These are phyloP conservation scores for Umbelopsis sp. DNA, from an alignment of 192 early-diverging fungal species.

Conservation along the genomic window DNA sequence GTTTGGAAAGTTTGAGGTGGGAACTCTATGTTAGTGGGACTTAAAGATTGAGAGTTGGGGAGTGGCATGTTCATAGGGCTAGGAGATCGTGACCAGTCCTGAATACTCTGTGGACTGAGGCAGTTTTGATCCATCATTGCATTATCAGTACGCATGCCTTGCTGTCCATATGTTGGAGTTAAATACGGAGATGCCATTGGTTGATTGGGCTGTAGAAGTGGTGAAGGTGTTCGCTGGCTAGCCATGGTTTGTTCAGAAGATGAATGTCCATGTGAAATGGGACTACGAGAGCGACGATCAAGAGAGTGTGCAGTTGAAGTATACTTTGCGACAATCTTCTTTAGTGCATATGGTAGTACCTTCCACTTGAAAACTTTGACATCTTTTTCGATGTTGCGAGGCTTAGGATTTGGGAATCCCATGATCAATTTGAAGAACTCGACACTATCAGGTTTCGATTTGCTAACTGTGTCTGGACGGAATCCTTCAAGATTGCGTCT, in stretches of 20 bases:
- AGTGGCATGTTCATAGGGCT: slow-evolving; percentile 3
- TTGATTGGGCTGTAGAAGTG: not conserved
- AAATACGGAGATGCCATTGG: not conserved
- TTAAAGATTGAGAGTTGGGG: not conserved
- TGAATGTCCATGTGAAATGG: not conserved
- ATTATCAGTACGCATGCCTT: not conserved
- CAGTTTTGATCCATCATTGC: not conserved
- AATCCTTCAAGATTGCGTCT: slow-evolving; percentile 83
- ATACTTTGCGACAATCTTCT: slow-evolving; percentile 80
- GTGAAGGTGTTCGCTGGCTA: not conserved
- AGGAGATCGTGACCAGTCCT: not conserved
- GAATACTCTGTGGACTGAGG: slow-evolving; percentile 8
- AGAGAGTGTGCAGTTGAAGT: slow-evolving; percentile 24
- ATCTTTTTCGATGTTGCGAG: slow-evolving; percentile 87
- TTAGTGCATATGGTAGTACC: slow-evolving; percentile 62
- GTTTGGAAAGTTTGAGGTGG: not conserved
- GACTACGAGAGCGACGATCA: slow-evolving; percentile 7
- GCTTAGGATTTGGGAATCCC: slow-evolving; percentile 78
- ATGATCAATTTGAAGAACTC: slow-evolving; percentile 82
- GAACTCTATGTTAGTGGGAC: not conserved
- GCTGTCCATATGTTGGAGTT: not conserved
- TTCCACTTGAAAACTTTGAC: slow-evolving; percentile 86
- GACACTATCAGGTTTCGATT: slow-evolving; percentile 68
- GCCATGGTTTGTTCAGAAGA: not conserved
- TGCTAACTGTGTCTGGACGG: slow-evolving; percentile 74